Evolutionary conservation across 495 filamentous ascomycete genomes (phyloP).

Genomic region (Geoglossum glabrum): DNA sequence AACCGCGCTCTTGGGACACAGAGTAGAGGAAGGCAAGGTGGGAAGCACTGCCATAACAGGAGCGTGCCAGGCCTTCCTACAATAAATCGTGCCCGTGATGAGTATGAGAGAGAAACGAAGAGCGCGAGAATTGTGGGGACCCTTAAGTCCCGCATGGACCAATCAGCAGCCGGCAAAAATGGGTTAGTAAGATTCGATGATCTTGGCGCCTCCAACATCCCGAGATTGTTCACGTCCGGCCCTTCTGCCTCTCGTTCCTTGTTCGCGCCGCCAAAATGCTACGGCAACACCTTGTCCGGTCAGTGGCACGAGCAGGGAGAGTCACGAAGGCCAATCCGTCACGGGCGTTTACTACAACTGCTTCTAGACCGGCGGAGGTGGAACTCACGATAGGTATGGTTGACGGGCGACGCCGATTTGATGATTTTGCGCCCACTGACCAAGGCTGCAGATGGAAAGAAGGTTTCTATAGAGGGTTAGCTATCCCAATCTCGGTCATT

Average conservation of each 20-base stretch:
- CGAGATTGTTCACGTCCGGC: background rate
- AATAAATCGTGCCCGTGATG: slow-evolving; percentile 64
- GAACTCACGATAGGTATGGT: slow-evolving; percentile 82
- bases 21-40: slow-evolving; percentile 41
- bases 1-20: slow-evolving; percentile 35
- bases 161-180: background rate
- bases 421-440: slow-evolving; percentile 11
- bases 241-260: slow-evolving; percentile 8
- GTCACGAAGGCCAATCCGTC: slow-evolving; percentile 37
- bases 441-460: slow-evolving; percentile 65
- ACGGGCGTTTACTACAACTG: slow-evolving; percentile 56
- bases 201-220: background rate
- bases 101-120: slow-evolving; percentile 27
- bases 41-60: slow-evolving; percentile 9
- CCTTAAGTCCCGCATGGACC: background rate
- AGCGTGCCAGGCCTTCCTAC: slow-evolving; percentile 44
- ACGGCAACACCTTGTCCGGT: slow-evolving; percentile 70
- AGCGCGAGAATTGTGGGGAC: slow-evolving; percentile 9
- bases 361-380: slow-evolving; percentile 61
- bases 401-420: slow-evolving; percentile 6
- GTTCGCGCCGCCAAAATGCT: slow-evolving; percentile 53
- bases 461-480: slow-evolving; percentile 85
- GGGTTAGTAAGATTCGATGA: background rate
- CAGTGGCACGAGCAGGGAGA: slow-evolving; percentile 60
- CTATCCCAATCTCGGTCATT: background rate